These are phyloP conservation scores for Triadica sebifera DNA, from an alignment of 345 rosid species.

Conservation along the genomic window DNA sequence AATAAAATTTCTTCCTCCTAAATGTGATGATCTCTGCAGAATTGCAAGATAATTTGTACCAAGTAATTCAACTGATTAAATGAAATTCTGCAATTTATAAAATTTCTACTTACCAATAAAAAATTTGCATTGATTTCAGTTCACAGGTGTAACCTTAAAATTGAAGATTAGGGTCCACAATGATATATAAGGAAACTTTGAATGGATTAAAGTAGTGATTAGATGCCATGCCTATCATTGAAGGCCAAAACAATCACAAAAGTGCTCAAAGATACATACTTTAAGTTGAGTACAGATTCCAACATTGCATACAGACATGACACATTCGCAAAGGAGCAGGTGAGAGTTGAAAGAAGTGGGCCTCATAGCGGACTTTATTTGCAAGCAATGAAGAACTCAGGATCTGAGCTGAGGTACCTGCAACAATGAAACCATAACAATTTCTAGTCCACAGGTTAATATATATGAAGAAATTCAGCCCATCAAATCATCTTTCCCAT, in stretches of 20 bases:
- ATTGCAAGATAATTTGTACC: not conserved
- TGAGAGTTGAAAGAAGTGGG: not conserved
- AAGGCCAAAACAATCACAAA: conserved; percentile 10
- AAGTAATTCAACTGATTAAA: not conserved
- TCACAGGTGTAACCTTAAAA: too few relatives aligned
- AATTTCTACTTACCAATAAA: too few relatives aligned
- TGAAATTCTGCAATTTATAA: too few relatives aligned
- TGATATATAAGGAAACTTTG: not conserved
- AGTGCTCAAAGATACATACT: not conserved
- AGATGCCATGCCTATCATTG: not conserved
- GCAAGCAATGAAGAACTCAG: not conserved
- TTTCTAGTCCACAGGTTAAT: not conserved
- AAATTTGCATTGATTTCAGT: too few relatives aligned
- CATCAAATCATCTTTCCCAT: not conserved
- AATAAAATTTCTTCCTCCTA: too few relatives aligned
- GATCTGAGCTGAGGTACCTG: not conserved
- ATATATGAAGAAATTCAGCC: not conserved
- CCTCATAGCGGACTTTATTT: not conserved
- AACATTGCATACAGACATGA: not conserved
- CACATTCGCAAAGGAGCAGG: not conserved
- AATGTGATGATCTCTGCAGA: not conserved
- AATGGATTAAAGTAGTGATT: not conserved
- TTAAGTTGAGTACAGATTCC: not conserved
- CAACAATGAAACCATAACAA: not conserved
- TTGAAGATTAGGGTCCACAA: not conserved